Evolutionary conservation across 305 asterid species (phyloP), one percentile per base, ranked within the genome.

Genomic region (Solanum hybrid): DNA sequence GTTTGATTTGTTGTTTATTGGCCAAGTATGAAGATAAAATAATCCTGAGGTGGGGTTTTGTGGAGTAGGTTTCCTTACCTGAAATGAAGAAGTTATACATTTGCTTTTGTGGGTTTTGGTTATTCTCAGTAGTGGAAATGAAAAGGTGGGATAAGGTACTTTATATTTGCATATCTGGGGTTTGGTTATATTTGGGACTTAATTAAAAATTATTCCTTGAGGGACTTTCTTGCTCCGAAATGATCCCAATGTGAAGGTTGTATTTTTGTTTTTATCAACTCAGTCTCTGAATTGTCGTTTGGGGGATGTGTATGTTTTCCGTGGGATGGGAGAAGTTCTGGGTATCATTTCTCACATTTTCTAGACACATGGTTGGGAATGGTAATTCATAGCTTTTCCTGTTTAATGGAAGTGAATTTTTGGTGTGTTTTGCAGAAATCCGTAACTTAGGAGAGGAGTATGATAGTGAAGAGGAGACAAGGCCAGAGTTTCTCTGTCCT

Each of bases 401-500:
- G 90, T 81, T 88, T 32, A 7, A 10, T 6, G 33, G 86, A 80
- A 37, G 86, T 81, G 13, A 27, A 85, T 75, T 80, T 87, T 77
- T 75, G 79, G 72, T 89, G 76, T 86, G 33, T 86, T 76, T 14
- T 93, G 77, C 95, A 96, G 97, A 94, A 89, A 90, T 87, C 27
- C 92, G 91, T 83, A 92, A 90, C 24, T 34, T 91, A 32, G 98
- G 95, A 90, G 98, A 94, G 90, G 98, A 95, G 90, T 93, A 87
- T 14, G 96, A 92, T 38, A 93, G 92, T 17, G 98, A 94, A 80
- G 98, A 95, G 39, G 98, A 93, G 92, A 91, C 80, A 39, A 92
- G 92, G 89, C 92, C 97, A 3, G 97, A 97, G 94, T 96, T 89
- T 91, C 88, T 95, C 75, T 96, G 98, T 88, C 98, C 98, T 14